phyloP scores from a whole-genome alignment of 2,329 filamentous ascomycete genomes.

The Trichophyton equinum region DNA sequence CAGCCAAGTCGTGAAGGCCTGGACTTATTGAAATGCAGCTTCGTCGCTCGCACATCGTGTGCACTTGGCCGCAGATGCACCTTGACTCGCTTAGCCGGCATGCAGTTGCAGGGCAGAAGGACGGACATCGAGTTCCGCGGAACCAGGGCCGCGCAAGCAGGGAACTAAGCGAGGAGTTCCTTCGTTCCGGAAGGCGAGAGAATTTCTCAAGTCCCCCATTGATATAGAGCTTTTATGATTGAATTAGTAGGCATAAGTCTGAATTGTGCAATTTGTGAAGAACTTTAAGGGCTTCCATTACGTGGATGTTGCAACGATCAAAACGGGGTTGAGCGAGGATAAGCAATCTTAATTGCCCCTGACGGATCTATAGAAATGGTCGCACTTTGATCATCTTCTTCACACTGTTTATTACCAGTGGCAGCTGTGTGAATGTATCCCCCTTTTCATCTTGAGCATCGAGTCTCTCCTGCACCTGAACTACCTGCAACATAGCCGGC shows the following conservation, averaged over 20 bases:
- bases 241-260: not conserved
- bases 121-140: not conserved
- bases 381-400: not conserved
- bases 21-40: not conserved
- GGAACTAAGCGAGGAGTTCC: not conserved
- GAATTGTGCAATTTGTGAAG: not conserved
- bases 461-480: not conserved
- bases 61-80: not conserved
- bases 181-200: not conserved
- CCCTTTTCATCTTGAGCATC: conserved; percentile 1
- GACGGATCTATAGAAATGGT: not conserved
- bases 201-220: not conserved
- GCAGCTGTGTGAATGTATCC: not conserved
- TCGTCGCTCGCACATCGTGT: not conserved
- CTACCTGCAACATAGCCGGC: not conserved
- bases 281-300: not conserved
- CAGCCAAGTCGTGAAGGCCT: not conserved
- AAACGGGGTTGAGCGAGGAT: not conserved
- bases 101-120: not conserved
- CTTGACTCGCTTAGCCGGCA: not conserved
- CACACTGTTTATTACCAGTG: not conserved
- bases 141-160: not conserved
- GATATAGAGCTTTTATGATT: not conserved
- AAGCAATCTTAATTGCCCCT: not conserved
- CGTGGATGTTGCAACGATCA: not conserved